Conservation (phyloP, 257 asterid genomes). For the Solanum neorickii region DNA sequence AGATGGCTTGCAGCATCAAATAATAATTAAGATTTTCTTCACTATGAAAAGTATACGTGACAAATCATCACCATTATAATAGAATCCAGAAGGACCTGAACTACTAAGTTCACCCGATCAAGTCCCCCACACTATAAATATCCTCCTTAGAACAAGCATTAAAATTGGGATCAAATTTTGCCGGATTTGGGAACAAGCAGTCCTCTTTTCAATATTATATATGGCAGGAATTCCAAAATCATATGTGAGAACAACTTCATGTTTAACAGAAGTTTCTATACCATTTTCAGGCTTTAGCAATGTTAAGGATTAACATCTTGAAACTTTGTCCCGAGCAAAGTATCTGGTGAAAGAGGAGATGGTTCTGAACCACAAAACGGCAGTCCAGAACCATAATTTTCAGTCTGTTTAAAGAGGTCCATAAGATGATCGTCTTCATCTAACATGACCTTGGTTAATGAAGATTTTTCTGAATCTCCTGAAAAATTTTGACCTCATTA, state of each 20-base stretch:
- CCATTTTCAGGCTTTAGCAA: no score
- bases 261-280: no score
- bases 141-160: conserved; percentile 11
- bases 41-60: conserved; percentile 6
- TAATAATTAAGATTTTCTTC: background rate
- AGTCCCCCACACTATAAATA: conserved; percentile 9
- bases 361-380: no score
- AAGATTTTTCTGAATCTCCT: no score
- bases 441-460: no score
- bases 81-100: conserved; percentile 16
- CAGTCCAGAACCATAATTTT: no score
- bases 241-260: no score
- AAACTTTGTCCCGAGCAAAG: no score
- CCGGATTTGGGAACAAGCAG: conserved; percentile 1
- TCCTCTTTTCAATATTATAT: conserved; percentile 19
- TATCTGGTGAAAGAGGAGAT: no score
- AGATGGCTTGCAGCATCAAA: background rate
- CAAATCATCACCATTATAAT: conserved; percentile 22
- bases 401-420: no score
- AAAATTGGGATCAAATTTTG: conserved; percentile 2
- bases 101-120: conserved; percentile 3
- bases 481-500: conserved; percentile 16
- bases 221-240: background rate
- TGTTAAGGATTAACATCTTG: no score
- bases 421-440: no score